A percentile compares a stretch with the other conserved stretches of the same genome.
phyloP scores from a whole-genome alignment of 163 green algal species.

The Scenedesmus sp. region DNA sequence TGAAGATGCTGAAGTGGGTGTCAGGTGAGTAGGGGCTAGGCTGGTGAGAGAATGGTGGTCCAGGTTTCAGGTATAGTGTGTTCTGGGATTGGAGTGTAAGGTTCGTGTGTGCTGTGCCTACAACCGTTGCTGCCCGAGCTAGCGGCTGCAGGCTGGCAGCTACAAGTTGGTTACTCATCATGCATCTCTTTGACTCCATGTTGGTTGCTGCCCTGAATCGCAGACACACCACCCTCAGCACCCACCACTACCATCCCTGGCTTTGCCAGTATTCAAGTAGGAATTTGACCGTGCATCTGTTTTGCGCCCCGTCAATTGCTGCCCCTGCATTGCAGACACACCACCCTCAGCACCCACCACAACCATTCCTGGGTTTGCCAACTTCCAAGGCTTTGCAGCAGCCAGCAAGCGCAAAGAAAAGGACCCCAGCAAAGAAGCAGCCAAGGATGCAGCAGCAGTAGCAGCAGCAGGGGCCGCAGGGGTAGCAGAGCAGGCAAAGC shows the following conservation, averaged over 20 bases:
- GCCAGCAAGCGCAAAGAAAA: slow-evolving; percentile 7
- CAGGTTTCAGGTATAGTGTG: not conserved
- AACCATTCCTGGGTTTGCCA: slow-evolving; percentile 18
- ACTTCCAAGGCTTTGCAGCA: slow-evolving; percentile 42
- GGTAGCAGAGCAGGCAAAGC: not conserved
- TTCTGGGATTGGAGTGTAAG: too few relatives aligned
- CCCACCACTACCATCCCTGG: not conserved
- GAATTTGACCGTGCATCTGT: not conserved
- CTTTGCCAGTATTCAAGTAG: not conserved
- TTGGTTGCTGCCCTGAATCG: not conserved
- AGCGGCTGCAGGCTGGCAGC: not conserved
- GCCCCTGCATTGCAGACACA: slow-evolving; percentile 25
- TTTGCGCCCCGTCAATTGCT: not conserved
- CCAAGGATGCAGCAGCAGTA: slow-evolving; percentile 4
- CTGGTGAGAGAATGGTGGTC: not conserved
- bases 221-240: slow-evolving; percentile 18
- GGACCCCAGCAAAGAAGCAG: slow-evolving; percentile 4
- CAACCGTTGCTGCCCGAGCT: not conserved
- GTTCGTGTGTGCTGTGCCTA: too few relatives aligned
- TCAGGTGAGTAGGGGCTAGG: not conserved
- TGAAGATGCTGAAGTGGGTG: slow-evolving; percentile 51
- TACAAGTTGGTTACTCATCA: too few relatives aligned
- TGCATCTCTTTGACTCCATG: not conserved
- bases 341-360: slow-evolving; percentile 33
- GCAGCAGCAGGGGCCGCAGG: not conserved